Evolutionary conservation across 331 rosid genomes (phyloP), one percentile per base, ranked within the genome.

Genomic region (Malus hybrid): DNA sequence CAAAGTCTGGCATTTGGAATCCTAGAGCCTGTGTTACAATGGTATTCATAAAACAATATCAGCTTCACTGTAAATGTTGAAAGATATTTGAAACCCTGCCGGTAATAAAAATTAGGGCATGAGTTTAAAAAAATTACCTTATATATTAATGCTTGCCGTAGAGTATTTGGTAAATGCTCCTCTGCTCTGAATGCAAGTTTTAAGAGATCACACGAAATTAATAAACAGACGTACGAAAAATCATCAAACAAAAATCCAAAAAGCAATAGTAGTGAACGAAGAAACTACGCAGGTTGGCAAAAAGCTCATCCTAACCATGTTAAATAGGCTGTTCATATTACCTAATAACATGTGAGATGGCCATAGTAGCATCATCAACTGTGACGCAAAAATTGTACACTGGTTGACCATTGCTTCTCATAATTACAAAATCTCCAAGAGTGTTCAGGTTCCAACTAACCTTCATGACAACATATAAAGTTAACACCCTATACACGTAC

Each of bases 351-450:
- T 94, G 99, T 74, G 99, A 94, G 79, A 94, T 94, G 67, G 97
- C 93, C 99, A 94, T 94, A 82, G 92, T 86, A 16, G 97, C 99
- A 89, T 94, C 99, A 85, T 94, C 99, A 57, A 94, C 96, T 1
- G 99, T 94, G 66, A 94, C 99, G 72, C 99, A 94, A 79, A 94
- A 94, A 83, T 94, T 92, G 83, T 94, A 94, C 77, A 94, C 97
- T 22, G 99, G 99, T 68, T 88, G 97, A 69, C 97, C 99, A 70
- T 94, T 94, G 87, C 99, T 94, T 85, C 99, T 87, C 99, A 94
- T 92, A 42, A 94, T 84, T 56, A 94, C 99, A 87, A 93, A 93
- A 88, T 93, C 96, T 83, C 97, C 97, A 75, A 94, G 97, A 0
- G 99, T 92, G 84, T 90, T 92, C 92, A 94, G 86, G 83, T 92